These are phyloP conservation scores for Neurospora sp. DNA, from an alignment of 2,329 filamentous ascomycete species.

Conservation along the genomic window DNA sequence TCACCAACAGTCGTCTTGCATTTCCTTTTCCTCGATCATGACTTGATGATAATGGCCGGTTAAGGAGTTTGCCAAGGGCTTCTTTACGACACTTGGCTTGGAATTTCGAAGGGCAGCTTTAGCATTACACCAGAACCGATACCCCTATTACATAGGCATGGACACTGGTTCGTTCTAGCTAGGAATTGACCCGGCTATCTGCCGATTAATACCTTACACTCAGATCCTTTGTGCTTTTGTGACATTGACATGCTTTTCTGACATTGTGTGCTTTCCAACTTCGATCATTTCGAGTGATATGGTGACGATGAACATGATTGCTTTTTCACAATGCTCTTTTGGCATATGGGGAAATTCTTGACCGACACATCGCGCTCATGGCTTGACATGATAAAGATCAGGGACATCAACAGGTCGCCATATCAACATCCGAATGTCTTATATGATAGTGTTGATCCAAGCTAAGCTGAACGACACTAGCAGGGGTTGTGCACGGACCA, in stretches of 20 bases:
- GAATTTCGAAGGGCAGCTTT: not conserved
- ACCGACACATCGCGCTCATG: not conserved
- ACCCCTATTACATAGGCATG: not conserved
- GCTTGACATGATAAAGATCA: not conserved
- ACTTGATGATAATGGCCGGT: slow-evolving; percentile 3
- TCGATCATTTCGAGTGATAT: not conserved
- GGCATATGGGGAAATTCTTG: not conserved
- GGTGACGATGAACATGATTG: not conserved
- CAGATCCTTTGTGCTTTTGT: not conserved
- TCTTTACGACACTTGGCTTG: not conserved
- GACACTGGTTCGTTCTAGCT: not conserved
- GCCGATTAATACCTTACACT: not conserved
- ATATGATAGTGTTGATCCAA: not conserved
- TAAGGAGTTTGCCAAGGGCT: not conserved
- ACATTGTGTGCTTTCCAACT: not conserved
- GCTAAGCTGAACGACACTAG: not conserved
- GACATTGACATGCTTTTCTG: not conserved
- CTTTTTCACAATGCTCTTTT: not conserved
- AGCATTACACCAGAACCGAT: not conserved
- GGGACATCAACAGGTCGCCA: not conserved
- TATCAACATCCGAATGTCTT: not conserved
- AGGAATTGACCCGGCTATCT: not conserved
- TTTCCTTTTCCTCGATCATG: slow-evolving; percentile 3
- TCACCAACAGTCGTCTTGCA: slow-evolving; percentile 4
- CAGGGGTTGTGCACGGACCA: not conserved